Evolutionary conservation across 2,329 filamentous ascomycete species (phyloP).

Genomic region (Clonostachys byssicola): DNA sequence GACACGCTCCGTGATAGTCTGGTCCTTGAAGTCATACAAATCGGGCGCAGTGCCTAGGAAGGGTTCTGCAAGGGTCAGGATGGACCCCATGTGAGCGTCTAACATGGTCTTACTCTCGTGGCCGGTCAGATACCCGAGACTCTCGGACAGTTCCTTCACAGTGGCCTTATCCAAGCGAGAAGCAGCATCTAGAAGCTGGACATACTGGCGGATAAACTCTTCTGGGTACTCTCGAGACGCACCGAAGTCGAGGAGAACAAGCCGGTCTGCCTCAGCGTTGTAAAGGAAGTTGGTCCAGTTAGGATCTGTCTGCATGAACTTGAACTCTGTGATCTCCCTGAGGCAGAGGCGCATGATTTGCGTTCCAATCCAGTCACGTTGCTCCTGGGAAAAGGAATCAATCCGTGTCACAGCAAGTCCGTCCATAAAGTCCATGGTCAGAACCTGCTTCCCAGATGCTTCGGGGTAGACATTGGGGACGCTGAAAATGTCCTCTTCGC

Average conservation of each 20-base stretch:
- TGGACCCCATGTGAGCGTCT: constrained; percentile 82
- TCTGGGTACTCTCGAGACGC: constrained; percentile 82
- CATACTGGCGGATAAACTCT: constrained; percentile 75
- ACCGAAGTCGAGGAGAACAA: constrained; percentile 94
- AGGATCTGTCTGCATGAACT: constrained; percentile 98
- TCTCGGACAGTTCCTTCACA: constrained; percentile 65
- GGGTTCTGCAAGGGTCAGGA: constrained; percentile 88
- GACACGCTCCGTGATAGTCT: constrained; percentile 95
- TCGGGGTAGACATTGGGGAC: constrained; percentile 76
- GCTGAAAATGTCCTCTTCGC: constrained; percentile 66
- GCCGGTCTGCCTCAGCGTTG: constrained; percentile 64
- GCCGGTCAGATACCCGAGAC: constrained; percentile 88
- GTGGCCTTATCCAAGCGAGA: constrained; percentile 61
- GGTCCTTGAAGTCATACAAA: constrained; percentile 86
- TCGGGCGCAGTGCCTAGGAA: constrained; percentile 74
- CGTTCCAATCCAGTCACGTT: constrained; percentile 94
- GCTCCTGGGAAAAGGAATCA: constrained; percentile 69
- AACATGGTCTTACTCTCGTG: constrained; percentile 83
- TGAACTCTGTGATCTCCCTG: constrained; percentile 90
- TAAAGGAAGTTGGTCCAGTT: constrained; percentile 99
- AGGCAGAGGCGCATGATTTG: constrained; percentile 89
- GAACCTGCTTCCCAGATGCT: constrained; percentile 78
- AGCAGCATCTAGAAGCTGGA: constrained; percentile 76
- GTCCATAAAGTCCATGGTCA: constrained; percentile 90
- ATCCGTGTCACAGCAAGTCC: constrained; percentile 83